These are phyloP conservation scores for Glycyrrhiza uralensis DNA, from an alignment of 306 rosid species.

Conservation along the genomic window DNA sequence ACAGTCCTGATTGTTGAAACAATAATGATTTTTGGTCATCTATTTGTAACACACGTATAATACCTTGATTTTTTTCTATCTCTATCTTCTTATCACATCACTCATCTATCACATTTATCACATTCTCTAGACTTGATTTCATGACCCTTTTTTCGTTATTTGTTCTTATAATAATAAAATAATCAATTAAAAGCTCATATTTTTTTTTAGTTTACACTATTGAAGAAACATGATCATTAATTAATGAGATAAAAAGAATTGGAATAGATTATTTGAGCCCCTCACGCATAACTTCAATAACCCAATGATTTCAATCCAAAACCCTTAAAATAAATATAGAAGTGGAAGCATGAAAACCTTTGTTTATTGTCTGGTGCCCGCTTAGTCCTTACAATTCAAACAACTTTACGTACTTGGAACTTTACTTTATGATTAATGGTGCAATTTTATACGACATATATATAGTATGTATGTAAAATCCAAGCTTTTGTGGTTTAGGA, in stretches of 20 bases:
- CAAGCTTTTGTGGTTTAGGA: not conserved
- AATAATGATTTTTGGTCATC: no score
- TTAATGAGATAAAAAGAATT: not conserved
- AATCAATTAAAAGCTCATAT: no score
- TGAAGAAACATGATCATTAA: no score
- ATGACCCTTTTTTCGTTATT: no score
- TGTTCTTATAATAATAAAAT: no score
- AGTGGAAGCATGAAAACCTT: slow-evolving; percentile 25
- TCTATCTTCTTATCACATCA: no score
- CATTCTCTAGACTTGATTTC: no score
- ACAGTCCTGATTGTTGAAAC: no score
- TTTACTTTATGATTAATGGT: slow-evolving; percentile 9
- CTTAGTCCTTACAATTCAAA: slow-evolving; percentile 30
- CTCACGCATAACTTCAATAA: not conserved
- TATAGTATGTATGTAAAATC: slow-evolving; percentile 12
- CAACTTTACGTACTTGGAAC: slow-evolving; percentile 37
- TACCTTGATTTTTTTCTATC: no score
- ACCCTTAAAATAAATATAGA: slow-evolving; percentile 30
- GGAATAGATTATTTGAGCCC: not conserved
- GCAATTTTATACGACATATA: not conserved
- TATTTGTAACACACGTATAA: no score
- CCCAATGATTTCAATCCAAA: slow-evolving; percentile 1
- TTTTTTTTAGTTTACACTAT: no score
- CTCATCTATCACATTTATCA: no score
- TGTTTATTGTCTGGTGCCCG: slow-evolving; percentile 30